Evolutionary conservation across 73 alveolate species (phyloP).

Genomic region (Durusdinium trenchii): DNA sequence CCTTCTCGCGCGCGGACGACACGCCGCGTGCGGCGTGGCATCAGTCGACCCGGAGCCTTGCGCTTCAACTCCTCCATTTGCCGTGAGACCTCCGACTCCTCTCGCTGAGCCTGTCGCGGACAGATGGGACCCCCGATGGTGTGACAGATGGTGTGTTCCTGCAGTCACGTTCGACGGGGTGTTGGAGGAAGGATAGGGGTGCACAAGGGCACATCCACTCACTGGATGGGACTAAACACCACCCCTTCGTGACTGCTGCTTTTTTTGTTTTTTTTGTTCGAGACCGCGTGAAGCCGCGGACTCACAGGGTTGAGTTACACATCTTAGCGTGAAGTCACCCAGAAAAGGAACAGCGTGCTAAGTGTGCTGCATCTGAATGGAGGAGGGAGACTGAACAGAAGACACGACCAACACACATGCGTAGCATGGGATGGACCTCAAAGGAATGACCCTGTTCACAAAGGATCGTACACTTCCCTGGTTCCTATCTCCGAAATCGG

Average conservation of each 20-base stretch:
- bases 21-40: neutral
- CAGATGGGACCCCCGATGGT: neutral
- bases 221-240: no score
- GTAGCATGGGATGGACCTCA: no score
- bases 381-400: no score
- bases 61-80: constrained; percentile 66
- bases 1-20: neutral
- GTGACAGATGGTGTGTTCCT: neutral
- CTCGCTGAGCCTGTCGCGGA: constrained; percentile 8
- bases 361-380: no score
- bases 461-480: no score
- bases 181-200: neutral
- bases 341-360: no score
- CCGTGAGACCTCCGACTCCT: constrained; percentile 17
- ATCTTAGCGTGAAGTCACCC: no score
- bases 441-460: no score
- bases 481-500: no score
- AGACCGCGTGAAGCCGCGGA: neutral
- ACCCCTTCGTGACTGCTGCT: no score
- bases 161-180: neutral
- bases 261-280: neutral
- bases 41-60: neutral
- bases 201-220: no score
- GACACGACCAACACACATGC: no score
- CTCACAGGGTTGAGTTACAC: neutral